Conservation (phyloP, 176 grass and related monocot species). For the Aegilops sharonensis region DNA sequence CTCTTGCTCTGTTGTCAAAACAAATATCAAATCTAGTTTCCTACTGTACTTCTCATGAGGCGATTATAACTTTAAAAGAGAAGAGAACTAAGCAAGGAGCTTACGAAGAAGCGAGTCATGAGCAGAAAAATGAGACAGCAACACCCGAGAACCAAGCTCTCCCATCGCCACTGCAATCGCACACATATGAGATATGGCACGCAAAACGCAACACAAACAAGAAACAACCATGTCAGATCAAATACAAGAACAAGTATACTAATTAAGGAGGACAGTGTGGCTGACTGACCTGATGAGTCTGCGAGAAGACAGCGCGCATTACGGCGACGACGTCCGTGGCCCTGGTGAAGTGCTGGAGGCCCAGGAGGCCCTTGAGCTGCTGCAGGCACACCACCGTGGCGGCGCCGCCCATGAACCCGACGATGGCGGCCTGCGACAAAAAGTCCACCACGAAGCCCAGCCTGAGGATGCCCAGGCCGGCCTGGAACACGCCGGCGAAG, state of each 20-base stretch:
- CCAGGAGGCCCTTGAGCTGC: slow-evolving; percentile 62
- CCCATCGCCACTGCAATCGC: slow-evolving; percentile 50
- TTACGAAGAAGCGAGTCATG: slow-evolving; percentile 46
- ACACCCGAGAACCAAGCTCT: slow-evolving; percentile 47
- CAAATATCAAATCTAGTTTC: background rate
- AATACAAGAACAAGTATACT: no score
- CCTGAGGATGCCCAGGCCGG: slow-evolving; percentile 43
- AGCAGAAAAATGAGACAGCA: slow-evolving; percentile 48
- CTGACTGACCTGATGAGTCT: slow-evolving; percentile 35
- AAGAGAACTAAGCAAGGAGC: background rate
- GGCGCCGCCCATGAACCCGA: slow-evolving; percentile 64
- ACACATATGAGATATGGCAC: background rate
- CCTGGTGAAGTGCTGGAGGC: slow-evolving; percentile 36
- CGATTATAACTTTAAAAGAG: background rate
- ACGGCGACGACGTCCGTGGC: slow-evolving; percentile 44
- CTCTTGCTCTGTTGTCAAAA: slow-evolving; percentile 42
- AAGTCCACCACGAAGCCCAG: slow-evolving; percentile 67
- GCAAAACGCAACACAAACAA: background rate
- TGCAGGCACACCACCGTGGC: slow-evolving; percentile 48
- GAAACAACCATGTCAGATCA: background rate
- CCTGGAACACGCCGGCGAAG: slow-evolving; percentile 63
- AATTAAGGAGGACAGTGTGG: no score
- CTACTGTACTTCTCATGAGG: background rate
- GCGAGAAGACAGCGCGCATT: slow-evolving; percentile 31
- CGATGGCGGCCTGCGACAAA: slow-evolving; percentile 55